A percentile compares a stretch with the other conserved stretches of the same genome.
phyloP scores from a whole-genome alignment of 176 grass and related monocot genomes.

The Musa itinerans region DNA sequence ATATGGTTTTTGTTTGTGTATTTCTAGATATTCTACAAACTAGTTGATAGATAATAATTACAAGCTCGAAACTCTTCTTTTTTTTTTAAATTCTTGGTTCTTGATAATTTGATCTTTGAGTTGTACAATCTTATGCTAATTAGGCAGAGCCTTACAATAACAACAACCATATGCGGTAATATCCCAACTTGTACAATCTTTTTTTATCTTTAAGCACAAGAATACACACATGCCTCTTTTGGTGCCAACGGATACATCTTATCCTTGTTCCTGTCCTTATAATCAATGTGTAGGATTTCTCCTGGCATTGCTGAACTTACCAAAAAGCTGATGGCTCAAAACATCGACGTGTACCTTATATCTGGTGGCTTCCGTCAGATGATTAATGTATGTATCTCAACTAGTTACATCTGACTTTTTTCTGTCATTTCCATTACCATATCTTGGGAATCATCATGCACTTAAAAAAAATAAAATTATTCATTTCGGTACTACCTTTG shows the following conservation, averaged over 20 bases:
- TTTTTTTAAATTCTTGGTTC: too few species aligned
- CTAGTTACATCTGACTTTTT: not conserved
- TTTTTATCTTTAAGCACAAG: too few species aligned
- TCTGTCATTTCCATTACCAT: not conserved
- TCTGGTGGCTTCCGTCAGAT: slow-evolving; percentile 93
- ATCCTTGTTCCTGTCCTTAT: not conserved
- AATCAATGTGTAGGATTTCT: slow-evolving; percentile 60
- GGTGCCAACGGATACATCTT: not conserved
- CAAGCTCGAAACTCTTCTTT: too few species aligned
- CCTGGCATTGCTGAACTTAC: slow-evolving; percentile 69
- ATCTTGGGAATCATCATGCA: not conserved
- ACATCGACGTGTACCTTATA: slow-evolving; percentile 71
- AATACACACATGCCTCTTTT: not conserved
- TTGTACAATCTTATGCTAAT: too few species aligned
- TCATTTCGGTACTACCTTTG: not conserved
- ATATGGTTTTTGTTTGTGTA: too few species aligned
- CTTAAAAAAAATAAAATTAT: not conserved
- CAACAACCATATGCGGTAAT: too few species aligned
- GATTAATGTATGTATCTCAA: slow-evolving; percentile 58
- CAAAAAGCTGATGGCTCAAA: slow-evolving; percentile 57
- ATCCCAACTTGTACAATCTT: too few species aligned
- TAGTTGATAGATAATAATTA: too few species aligned
- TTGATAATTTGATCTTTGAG: not conserved
- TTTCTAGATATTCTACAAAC: too few species aligned
- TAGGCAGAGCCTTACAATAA: too few species aligned